phyloP scores from a whole-genome alignment of 352 stramenopile genomes.

The Phytophthora cajani region DNA sequence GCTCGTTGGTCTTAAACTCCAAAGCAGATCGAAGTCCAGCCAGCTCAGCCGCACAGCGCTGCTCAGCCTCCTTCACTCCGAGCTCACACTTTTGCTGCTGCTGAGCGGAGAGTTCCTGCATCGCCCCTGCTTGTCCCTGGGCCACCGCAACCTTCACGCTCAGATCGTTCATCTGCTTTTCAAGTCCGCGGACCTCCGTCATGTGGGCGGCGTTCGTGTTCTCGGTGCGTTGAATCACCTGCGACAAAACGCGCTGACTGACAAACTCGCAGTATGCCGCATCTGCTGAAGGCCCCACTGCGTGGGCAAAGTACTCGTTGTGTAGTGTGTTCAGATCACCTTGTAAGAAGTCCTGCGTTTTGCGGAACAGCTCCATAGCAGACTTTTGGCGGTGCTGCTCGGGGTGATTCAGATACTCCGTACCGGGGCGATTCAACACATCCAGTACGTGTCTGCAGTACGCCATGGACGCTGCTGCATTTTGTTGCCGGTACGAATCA shows the following conservation, averaged over 20 bases:
- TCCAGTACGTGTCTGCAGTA: constrained; percentile 79
- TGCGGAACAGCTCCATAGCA: constrained; percentile 76
- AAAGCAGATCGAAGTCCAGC: constrained; percentile 68
- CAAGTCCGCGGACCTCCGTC: constrained; percentile 73
- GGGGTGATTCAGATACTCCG: constrained; percentile 45
- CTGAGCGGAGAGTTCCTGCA: constrained; percentile 81
- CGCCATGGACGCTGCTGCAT: constrained; percentile 82
- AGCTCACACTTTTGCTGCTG: constrained; percentile 83
- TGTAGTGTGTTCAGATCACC: constrained; percentile 57
- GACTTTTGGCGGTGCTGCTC: constrained; percentile 58
- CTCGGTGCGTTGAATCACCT: constrained; percentile 84
- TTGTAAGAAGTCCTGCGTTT: constrained; percentile 71
- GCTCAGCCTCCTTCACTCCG: constrained; percentile 78
- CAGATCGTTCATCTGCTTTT: constrained; percentile 84
- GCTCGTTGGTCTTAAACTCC: constrained; percentile 89
- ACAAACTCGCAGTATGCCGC: constrained; percentile 86
- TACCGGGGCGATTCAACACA: constrained; percentile 45
- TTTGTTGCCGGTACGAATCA: constrained; percentile 73
- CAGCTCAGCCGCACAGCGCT: constrained; percentile 75
- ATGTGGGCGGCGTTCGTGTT: constrained; percentile 78
- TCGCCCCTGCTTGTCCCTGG: constrained; percentile 80
- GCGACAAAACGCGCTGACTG: constrained; percentile 71
- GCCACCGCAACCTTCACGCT: constrained; percentile 84
- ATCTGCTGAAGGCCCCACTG: constrained; percentile 78
- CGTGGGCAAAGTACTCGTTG: constrained; percentile 64